Base-by-base conservation (phyloP, 2,329 filamentous ascomycete species). In the Cytospora chrysosperma region DNA sequence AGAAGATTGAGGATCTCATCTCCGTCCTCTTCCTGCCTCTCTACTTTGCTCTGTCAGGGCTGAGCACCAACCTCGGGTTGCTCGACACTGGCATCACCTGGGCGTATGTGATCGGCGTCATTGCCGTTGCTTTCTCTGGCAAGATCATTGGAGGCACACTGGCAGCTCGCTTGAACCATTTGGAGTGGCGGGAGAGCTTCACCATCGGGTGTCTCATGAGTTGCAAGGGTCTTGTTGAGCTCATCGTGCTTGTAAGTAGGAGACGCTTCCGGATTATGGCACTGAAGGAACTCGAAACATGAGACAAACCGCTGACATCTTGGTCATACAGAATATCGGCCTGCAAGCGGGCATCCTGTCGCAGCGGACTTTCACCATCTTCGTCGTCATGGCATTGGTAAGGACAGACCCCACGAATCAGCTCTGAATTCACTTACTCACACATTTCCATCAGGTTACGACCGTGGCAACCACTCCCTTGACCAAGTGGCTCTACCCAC, bases 1-100 rank as follows among this genome's bases (percentile, higher is more conserved):
- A 97, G 72, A 97, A 97, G 80, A 88, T 98, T 64, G 94, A 98
- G 74, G 94, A 98, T 82, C 79, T 97, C 13, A 88, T 97, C 32
- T 87, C 88, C 0, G 88, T 90, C 1, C 78, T 98, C 1, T 93
- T 98, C 69, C 75, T 97, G 12, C 94, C 94, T 0, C 85, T 98
- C 1, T 98, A 97, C 74, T 98, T 98, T 77, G 93, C 93, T 0
- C 85, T 96, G 1, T 97, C 94, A 1, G 94, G 94, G 3, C 80
- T 98, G 9, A 93, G 87, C 73, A 98, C 94, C 10, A 87, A 98
- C 70, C 79, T 98, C 40, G 93, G 93, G 24, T 81, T 97, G 9
- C 82, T 98, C 47, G 83, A 97, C 69, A 87, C 83, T 67, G 93
- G 92, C 5, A 88, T 89, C 3, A 89, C 91, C 0, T 98, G 94